Conservation (phyloP, 2,329 filamentous ascomycete species). For the Didymella exigua region DNA sequence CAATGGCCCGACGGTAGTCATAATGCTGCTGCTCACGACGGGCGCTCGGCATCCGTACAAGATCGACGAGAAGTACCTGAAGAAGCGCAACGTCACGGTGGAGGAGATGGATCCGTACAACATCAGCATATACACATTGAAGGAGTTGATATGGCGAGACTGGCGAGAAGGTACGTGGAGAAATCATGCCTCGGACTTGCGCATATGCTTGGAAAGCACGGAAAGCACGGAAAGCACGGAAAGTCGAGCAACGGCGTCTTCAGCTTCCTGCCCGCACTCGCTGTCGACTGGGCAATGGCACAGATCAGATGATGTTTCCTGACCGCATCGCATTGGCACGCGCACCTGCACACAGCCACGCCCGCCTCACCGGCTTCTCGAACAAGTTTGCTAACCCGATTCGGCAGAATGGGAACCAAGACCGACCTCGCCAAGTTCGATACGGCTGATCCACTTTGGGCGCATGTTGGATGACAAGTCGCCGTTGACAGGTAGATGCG, state of each 20-base stretch:
- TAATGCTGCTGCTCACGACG: constrained; percentile 81
- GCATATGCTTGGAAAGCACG: no score
- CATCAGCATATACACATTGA: constrained; percentile 91
- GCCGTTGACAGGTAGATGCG: constrained; percentile 71
- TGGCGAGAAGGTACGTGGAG: constrained; percentile 72
- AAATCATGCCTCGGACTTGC: neutral
- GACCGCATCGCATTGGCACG: constrained; percentile 3
- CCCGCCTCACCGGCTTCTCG: constrained; percentile 5
- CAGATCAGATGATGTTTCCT: constrained; percentile 8
- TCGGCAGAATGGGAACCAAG: constrained; percentile 78
- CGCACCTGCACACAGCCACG: constrained; percentile 16
- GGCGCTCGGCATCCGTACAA: constrained; percentile 88
- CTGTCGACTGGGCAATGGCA: constrained; percentile 3
- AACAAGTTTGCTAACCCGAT: constrained; percentile 28
- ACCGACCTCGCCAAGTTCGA: constrained; percentile 84
- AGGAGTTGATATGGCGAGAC: constrained; percentile 90
- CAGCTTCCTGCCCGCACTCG: neutral
- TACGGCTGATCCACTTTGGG: constrained; percentile 89
- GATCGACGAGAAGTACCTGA: constrained; percentile 84
- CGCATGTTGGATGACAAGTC: constrained; percentile 89
- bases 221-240: no score
- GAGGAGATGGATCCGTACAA: constrained; percentile 81
- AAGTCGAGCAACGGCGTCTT: neutral
- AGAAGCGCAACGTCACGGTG: constrained; percentile 77
- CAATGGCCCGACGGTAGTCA: constrained; percentile 62